Evolutionary conservation across 78 protist genomes (phyloP).

Genomic region (Cyanophora paradoxa): DNA sequence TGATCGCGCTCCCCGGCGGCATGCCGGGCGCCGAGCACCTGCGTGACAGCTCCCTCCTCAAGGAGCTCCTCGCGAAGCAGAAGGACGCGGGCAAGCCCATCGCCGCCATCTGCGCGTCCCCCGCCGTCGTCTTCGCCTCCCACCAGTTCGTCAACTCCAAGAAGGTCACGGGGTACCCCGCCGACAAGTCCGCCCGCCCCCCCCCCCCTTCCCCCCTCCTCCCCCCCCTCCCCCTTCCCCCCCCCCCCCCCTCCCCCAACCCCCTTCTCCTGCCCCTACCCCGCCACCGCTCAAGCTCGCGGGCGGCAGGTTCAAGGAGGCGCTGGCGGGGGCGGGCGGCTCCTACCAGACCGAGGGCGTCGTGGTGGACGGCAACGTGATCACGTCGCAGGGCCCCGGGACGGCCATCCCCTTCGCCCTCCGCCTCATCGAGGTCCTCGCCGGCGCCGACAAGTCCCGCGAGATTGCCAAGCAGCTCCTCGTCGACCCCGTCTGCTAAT

Average conservation of each 20-base stretch:
- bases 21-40: conserved; percentile 16
- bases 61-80: neutral
- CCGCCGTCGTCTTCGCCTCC: conserved; percentile 1
- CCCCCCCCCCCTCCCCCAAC: no score
- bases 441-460: neutral
- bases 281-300: no score
- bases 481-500: no score
- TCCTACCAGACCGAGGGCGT: neutral
- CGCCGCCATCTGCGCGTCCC: conserved; percentile 19
- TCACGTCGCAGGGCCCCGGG: neutral
- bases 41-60: neutral
- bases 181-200: no score
- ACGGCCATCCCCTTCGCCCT: neutral
- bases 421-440: neutral
- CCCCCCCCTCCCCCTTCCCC: no score
- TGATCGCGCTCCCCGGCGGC: conserved; percentile 9
- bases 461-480: neutral
- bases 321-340: no score
- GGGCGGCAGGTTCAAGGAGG: no score
- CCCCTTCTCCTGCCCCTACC: neutral
- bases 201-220: no score
- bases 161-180: no score
- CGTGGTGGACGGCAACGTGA: neutral
- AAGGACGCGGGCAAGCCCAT: neutral
- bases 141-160: neutral